Conservation (phyloP, 345 rosid species). For the Stellera chamaejasme region DNA sequence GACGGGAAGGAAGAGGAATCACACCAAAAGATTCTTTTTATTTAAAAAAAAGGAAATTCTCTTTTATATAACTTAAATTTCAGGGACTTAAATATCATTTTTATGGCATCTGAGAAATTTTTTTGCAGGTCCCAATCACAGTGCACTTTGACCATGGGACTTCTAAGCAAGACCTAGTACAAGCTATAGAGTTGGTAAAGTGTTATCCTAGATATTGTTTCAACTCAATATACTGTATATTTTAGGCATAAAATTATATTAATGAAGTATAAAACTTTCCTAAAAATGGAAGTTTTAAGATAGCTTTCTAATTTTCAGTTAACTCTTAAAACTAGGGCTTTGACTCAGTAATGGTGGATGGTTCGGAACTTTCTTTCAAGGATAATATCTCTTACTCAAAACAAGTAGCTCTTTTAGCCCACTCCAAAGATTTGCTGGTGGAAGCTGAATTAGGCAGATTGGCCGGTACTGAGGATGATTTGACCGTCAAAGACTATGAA, state of each 20-base stretch:
- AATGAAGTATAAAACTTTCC: neutral
- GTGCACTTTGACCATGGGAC: conserved; percentile 96
- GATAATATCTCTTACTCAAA: conserved; percentile 77
- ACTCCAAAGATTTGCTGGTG: conserved; percentile 56
- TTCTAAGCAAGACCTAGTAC: conserved; percentile 68
- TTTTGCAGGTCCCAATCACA: conserved; percentile 78
- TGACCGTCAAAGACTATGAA: conserved; percentile 89
- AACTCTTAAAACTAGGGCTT: conserved; percentile 52
- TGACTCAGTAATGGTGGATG: conserved; percentile 94
- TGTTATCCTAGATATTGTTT: neutral
- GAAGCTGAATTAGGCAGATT: conserved; percentile 96
- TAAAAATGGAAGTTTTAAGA: too few relatives aligned
- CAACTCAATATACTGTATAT: neutral
- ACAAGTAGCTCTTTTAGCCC: conserved; percentile 55
- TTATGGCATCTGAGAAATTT: neutral
- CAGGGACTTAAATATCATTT: too few relatives aligned
- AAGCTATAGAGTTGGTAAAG: conserved; percentile 67
- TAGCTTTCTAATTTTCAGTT: conserved; percentile 11
- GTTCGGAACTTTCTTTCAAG: conserved; percentile 76
- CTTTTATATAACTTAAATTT: too few relatives aligned
- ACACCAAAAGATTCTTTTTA: neutral
- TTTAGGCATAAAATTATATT: conserved; percentile 1
- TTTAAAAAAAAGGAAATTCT: neutral
- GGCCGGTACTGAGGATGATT: conserved; percentile 94
- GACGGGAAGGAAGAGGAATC: neutral